Base-by-base conservation (phyloP, 768 basidiomycete genomes). In the Leccinum incarnatum region DNA sequence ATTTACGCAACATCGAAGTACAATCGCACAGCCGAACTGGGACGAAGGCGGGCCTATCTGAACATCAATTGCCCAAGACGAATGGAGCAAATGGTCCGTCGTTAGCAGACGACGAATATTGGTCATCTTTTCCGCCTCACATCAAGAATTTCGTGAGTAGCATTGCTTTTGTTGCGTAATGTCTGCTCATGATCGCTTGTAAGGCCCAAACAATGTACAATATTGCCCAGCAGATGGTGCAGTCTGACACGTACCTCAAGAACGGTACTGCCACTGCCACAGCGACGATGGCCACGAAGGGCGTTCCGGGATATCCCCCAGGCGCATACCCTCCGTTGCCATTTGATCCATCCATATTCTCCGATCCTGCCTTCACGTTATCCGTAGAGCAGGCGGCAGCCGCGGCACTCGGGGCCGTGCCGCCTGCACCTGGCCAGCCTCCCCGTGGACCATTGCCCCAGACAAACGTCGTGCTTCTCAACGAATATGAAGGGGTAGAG, bases 121-220 rank as follows among this genome's bases (percentile, higher is more conserved):
- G 87, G 88, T 80, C 83, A 50, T 80, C 82, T 40, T 78, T 89
- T 48, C 87, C 88, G 37, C 79, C 82, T 23, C 84, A 88, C 65
- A 80, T 88, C 59, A 81, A 85, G 67, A 84, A 81, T 61, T 89
- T 89, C 70, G 86, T 89, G 69, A 77, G 84, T 62, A 66, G 56
- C 64, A 71, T 70, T 64, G 65, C 64, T 65, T 66, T 36, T 53
- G 47, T 48, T 51, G 53, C 15, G 23, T 67, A 58, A 61, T 62
- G 61, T 69, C 19, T 57, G 55, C 69, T 75, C 73, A 75, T 68
- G 62, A 69, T 62, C 66, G 67, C 62, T 49, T 65, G 69, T 56
- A 78, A 85, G 77, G 80, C 83, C 57, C 78, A 82, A 73, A 81
- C 83, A 8, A 85, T 87, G 84, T 85, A 86, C 66, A 78, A 83